Evolutionary conservation across 2,329 filamentous ascomycete genomes (phyloP), one percentile per base, ranked within the genome.

Genomic region (Capronia coronata): DNA sequence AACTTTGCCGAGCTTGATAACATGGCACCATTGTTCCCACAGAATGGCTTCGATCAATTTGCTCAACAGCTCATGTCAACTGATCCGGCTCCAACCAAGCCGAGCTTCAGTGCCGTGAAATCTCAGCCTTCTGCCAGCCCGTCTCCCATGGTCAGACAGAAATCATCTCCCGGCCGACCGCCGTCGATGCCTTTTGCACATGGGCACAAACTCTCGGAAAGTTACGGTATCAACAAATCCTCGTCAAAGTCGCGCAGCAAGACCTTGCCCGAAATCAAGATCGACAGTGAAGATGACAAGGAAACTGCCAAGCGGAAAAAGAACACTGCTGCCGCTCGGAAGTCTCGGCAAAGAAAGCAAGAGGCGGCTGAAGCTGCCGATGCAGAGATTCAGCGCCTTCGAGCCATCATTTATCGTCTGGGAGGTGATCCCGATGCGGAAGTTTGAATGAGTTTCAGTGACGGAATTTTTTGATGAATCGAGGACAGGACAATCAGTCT

Each of bases 281-380:
- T 86, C 52, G 77, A 90, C 27, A 85, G 93, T 60, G 80, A 83
- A 1, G 72, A 66, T 44, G 87, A 94, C 64, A 78, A 75, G 21
- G 68, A 85, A n/a, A 86, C 86, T 19, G 79, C 91, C 76, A 94
- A 94, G 80, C 84, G 88, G 66, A 88, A 88, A 43, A 84, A 87
- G 62, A 94, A 94, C 68, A 93, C 87, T 32, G 78, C 91, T 66
- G 88, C 88, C 18, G 88, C 88, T 62, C 86, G 88, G 62, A 94
- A 94, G 72, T 93, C 87, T 55, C 82, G 88, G 45, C 83, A 88
- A 65, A 82, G 87, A 58, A 93, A 93, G 73, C 83, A 86, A 51
- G 75, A 83, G 64, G 78, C 82, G 61, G 74, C 89, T 51, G 82
- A 87, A 52, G 80, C 83, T 49, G 73, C 93, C 22, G 84, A 90